Evolutionary conservation across 192 early-diverging fungal species (phyloP).

Genomic region (Entomortierella lignicola): DNA sequence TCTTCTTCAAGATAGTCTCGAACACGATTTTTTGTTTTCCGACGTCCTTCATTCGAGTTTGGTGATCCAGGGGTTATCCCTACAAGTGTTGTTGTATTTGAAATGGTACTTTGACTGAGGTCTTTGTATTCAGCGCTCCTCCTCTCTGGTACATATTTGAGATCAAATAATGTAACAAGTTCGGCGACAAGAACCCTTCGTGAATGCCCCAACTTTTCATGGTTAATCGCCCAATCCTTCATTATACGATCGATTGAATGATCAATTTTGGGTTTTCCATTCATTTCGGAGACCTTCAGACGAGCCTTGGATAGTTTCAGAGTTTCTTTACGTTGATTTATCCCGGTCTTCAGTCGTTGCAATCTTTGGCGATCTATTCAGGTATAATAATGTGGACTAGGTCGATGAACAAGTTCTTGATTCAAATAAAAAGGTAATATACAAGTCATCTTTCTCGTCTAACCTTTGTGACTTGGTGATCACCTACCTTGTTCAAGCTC

Average conservation of each 20-base stretch:
- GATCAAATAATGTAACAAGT: conserved; percentile 62
- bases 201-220: conserved; percentile 54
- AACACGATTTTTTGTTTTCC: conserved; percentile 42
- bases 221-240: conserved; percentile 56
- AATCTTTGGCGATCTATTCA: conserved; percentile 39
- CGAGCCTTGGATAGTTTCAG: conserved; percentile 36
- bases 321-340: conserved; percentile 47
- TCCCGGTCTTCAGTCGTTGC: conserved; percentile 7
- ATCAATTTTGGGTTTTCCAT: conserved; percentile 33
- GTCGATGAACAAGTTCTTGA: not conserved
- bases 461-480: not conserved
- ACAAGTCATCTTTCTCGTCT: not conserved
- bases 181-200: conserved; percentile 63
- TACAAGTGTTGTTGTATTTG: conserved; percentile 25
- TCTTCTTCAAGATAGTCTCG: conserved; percentile 52
- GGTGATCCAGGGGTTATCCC: conserved; percentile 20
- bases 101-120: conserved; percentile 16
- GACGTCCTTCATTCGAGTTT: conserved; percentile 1
- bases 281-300: conserved; percentile 41
- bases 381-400: not conserved
- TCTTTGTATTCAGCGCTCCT: conserved; percentile 7
- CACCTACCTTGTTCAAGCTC: conserved; percentile 47
- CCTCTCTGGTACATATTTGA: conserved; percentile 49
- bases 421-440: not conserved
- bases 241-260: conserved; percentile 35